These are phyloP conservation scores for Phanerochaete sordida DNA, from an alignment of 768 basidiomycete genomes.

Conservation along the genomic window DNA sequence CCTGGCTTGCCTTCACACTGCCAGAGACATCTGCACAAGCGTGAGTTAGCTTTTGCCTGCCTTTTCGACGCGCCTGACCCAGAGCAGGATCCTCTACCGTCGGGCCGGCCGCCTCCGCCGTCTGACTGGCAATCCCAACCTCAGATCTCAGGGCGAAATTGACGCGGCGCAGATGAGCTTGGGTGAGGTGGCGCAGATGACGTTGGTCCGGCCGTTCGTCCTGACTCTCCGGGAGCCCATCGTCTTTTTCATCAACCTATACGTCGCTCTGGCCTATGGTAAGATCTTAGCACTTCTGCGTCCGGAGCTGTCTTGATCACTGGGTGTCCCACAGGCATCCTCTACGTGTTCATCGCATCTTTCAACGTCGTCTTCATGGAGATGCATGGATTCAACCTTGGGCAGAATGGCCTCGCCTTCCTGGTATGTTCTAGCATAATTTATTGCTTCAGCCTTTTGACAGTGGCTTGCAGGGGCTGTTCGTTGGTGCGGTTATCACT, in stretches of 20 bases:
- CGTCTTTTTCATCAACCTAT: slow-evolving; percentile 26
- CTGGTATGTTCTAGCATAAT: slow-evolving; percentile 18
- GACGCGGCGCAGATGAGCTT: slow-evolving; percentile 15
- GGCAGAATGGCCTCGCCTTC: slow-evolving; percentile 29
- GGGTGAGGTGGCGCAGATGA: slow-evolving; percentile 19
- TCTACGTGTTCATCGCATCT: slow-evolving; percentile 32
- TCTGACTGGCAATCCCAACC: slow-evolving; percentile 26
- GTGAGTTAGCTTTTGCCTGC: background rate
- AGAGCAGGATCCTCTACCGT: slow-evolving; percentile 25
- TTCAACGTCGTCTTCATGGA: slow-evolving; percentile 32
- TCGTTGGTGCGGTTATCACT: slow-evolving; percentile 5
- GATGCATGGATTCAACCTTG: slow-evolving; percentile 31
- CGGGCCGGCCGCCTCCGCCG: slow-evolving; percentile 29
- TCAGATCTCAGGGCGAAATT: slow-evolving; percentile 25
- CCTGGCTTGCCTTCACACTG: slow-evolving; percentile 26
- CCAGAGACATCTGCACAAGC: slow-evolving; percentile 26
- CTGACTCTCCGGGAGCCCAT: slow-evolving; percentile 29
- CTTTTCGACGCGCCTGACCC: background rate
- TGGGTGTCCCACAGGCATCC: slow-evolving; percentile 8
- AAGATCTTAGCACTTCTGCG: background rate
- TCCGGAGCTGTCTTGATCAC: background rate
- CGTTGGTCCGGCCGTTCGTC: slow-evolving; percentile 28
- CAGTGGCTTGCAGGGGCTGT: background rate
- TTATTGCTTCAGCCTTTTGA: slow-evolving; percentile 11
- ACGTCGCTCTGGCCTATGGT: slow-evolving; percentile 30